Evolutionary conservation across 345 rosid species (phyloP).

Genomic region (Brassica carinata): DNA sequence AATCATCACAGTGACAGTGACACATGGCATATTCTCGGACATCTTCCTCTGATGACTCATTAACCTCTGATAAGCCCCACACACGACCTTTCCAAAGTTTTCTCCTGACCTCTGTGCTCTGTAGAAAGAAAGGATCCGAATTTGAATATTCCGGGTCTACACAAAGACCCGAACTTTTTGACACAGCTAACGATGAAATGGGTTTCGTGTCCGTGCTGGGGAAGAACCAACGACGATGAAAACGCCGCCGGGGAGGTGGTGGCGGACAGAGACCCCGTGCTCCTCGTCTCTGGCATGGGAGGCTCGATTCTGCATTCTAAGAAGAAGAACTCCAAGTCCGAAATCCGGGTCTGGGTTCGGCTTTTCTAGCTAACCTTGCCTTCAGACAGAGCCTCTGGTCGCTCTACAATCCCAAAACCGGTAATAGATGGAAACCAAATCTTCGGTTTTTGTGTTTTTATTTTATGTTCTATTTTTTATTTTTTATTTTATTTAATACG

Average conservation of each 20-base stretch:
- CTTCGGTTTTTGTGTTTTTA: neutral
- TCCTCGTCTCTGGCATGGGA: conserved; percentile 80
- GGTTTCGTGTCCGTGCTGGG: conserved; percentile 59
- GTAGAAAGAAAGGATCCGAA: conserved; percentile 30
- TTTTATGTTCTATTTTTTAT: neutral
- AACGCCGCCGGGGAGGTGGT: conserved; percentile 3
- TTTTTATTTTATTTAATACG: neutral
- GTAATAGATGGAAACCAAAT: conserved; percentile 30
- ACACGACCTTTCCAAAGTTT: neutral
- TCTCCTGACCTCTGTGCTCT: conserved; percentile 27
- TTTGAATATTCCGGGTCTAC: conserved; percentile 23
- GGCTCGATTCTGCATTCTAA: conserved; percentile 74
- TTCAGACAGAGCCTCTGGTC: conserved; percentile 83
- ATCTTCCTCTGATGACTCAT: neutral
- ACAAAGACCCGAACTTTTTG: neutral
- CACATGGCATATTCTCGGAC: conserved; percentile 38
- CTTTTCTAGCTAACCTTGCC: conserved; percentile 72
- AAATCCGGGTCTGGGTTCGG: conserved; percentile 87
- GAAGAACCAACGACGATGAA: conserved; percentile 28
- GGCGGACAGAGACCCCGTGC: conserved; percentile 60
- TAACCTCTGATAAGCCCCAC: conserved; percentile 28
- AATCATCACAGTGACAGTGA: neutral
- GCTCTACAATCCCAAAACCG: conserved; percentile 72
- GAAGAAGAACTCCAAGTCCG: conserved; percentile 57
- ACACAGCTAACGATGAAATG: conserved; percentile 32